Percentiles rank a stretch among this genome's conserved stretches.
Conservation (phyloP, 2,329 filamentous ascomycete genomes). For the Aspergillus unguis region DNA sequence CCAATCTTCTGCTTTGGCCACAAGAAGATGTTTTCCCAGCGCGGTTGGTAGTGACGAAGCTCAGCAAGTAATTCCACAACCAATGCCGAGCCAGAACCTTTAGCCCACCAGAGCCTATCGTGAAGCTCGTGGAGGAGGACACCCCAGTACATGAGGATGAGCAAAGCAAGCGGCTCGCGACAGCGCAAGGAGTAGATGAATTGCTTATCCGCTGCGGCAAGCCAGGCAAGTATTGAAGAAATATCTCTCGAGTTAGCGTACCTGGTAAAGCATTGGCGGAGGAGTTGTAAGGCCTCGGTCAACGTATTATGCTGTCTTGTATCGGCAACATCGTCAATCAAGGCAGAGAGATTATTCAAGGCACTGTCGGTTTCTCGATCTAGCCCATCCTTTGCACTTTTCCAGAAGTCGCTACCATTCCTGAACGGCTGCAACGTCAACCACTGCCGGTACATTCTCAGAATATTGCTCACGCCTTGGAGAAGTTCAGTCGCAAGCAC, state of each 20-base stretch:
- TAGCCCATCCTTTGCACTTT: conserved; percentile 23
- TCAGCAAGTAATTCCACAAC: conserved; percentile 27
- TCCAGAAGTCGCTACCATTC: conserved; percentile 46
- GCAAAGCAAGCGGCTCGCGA: conserved; percentile 29
- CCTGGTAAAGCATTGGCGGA: conserved; percentile 29
- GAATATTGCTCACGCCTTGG: conserved; percentile 36
- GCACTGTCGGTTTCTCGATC: conserved; percentile 28
- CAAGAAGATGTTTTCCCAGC: conserved; percentile 26
- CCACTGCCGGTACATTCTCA: conserved; percentile 29
- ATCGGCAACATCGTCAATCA: conserved; percentile 31
- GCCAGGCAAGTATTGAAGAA: conserved; percentile 34
- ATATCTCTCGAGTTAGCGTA: conserved; percentile 25
- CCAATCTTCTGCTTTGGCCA: conserved; percentile 32
- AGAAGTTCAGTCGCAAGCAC: conserved; percentile 35
- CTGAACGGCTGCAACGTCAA: conserved; percentile 54
- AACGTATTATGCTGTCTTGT: conserved; percentile 29
- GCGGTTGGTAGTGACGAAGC: conserved; percentile 19
- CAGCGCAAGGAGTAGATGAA: conserved; percentile 30
- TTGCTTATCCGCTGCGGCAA: conserved; percentile 31
- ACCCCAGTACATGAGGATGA: conserved; percentile 38
- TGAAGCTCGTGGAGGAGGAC: conserved; percentile 32
- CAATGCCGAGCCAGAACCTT: conserved; percentile 29
- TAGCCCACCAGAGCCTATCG: conserved; percentile 35
- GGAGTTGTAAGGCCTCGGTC: conserved; percentile 27
- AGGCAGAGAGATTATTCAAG: conserved; percentile 24